These are phyloP conservation scores for Echium plantagineum DNA, from an alignment of 257 asterid species.

Conservation along the genomic window DNA sequence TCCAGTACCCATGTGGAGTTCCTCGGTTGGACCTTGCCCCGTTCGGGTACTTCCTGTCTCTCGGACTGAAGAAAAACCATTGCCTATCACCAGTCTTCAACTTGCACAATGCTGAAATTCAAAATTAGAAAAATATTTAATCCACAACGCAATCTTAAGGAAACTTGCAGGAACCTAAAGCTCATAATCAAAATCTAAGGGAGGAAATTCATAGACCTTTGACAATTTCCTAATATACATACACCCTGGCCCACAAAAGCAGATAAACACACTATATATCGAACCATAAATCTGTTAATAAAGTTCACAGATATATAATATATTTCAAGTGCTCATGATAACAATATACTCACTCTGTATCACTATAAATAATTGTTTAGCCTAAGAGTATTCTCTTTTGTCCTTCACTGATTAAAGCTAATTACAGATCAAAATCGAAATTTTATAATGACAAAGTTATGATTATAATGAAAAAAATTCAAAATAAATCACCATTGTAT, in stretches of 20 bases:
- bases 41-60: constrained; percentile 83
- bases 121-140: constrained; percentile 12
- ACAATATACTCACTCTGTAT: too few relatives aligned
- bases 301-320: neutral
- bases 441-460: too few relatives aligned
- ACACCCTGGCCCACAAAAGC: neutral
- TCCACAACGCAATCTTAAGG: neutral
- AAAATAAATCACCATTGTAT: too few relatives aligned
- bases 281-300: neutral
- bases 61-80: constrained; percentile 90
- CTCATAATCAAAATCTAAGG: neutral
- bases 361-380: too few relatives aligned
- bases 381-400: too few relatives aligned
- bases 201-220: neutral
- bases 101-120: constrained; percentile 61
- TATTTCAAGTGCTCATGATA: too few relatives aligned
- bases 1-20: constrained; percentile 82
- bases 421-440: too few relatives aligned
- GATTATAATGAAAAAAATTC: too few relatives aligned
- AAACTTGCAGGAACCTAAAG: neutral
- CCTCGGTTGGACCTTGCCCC: constrained; percentile 81
- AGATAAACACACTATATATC: neutral
- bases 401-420: too few relatives aligned
- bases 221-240: neutral
- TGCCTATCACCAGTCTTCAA: constrained; percentile 80